Percentiles rank a stretch among this genome's conserved stretches.
Conservation (phyloP, 805 yeast genomes). For the Komagataella phaffii region DNA sequence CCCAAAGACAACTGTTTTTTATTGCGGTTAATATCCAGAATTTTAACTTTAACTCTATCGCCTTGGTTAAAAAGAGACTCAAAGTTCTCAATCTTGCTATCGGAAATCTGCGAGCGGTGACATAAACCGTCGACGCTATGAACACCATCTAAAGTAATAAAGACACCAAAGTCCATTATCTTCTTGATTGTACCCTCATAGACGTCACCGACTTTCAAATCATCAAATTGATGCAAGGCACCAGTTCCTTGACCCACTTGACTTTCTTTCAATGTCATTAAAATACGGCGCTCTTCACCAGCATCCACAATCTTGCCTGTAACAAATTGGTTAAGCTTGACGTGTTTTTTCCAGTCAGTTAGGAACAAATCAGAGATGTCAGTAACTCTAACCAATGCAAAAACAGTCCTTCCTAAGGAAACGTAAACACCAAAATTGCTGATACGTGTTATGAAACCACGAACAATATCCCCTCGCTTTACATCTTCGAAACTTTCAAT, state of each 20-base stretch:
- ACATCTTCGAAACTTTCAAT: conserved; percentile 39
- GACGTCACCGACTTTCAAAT: conserved; percentile 55
- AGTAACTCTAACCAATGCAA: conserved; percentile 69
- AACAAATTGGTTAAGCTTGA: conserved; percentile 58
- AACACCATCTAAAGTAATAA: conserved; percentile 68
- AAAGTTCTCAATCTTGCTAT: conserved; percentile 44
- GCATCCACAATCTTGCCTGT: conserved; percentile 58
- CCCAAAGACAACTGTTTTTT: conserved; percentile 79
- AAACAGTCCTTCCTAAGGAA: conserved; percentile 52
- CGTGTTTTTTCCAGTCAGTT: conserved; percentile 80
- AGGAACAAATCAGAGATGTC: conserved; percentile 73
- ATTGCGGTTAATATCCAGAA: conserved; percentile 44
- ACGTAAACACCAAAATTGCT: conserved; percentile 71
- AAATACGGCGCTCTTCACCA: conserved; percentile 47
- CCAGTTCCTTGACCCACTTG: conserved; percentile 62
- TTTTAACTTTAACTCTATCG: conserved; percentile 78
- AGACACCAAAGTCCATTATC: conserved; percentile 84
- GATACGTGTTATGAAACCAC: conserved; percentile 70
- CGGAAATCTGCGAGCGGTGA: conserved; percentile 76
- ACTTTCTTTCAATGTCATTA: conserved; percentile 69
- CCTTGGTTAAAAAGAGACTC: conserved; percentile 70
- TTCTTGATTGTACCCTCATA: conserved; percentile 68
- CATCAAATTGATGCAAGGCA: conserved; percentile 47
- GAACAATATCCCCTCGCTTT: conserved; percentile 56
- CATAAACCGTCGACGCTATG: conserved; percentile 73